Evolutionary conservation across 495 filamentous ascomycete genomes (phyloP).

Genomic region (Trichoderma reesei): DNA sequence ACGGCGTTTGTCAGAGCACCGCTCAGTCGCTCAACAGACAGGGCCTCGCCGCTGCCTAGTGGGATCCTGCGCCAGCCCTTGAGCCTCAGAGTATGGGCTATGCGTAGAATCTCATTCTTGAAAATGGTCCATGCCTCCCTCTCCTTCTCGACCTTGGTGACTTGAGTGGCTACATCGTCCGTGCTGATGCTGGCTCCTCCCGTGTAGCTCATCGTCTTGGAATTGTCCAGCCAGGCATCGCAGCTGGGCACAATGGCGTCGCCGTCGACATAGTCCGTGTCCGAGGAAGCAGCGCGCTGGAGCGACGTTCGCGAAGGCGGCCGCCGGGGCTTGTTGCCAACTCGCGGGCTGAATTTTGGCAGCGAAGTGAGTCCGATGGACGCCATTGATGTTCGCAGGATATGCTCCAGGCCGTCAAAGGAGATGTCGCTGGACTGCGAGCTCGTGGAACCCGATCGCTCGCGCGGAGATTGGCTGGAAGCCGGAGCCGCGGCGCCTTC

Average conservation of each 20-base stretch:
- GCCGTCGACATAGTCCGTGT: conserved; percentile 68
- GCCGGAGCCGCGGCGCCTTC: conserved; percentile 7
- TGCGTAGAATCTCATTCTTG: conserved; percentile 80
- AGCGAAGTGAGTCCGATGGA: conserved; percentile 31
- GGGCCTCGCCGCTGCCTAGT: conserved; percentile 50
- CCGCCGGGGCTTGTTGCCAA: conserved; percentile 26
- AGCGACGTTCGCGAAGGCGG: conserved; percentile 21
- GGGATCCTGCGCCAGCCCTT: conserved; percentile 84
- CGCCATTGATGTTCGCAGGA: conserved; percentile 51
- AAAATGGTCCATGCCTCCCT: conserved; percentile 66
- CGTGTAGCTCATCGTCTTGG: conserved; percentile 69
- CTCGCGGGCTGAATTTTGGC: conserved; percentile 24
- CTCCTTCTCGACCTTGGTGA: conserved; percentile 48
- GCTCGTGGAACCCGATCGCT: conserved; percentile 31
- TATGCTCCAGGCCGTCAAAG: conserved; percentile 59
- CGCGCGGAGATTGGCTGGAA: conserved; percentile 11
- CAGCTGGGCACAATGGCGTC: conserved; percentile 66
- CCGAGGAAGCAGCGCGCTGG: conserved; percentile 48
- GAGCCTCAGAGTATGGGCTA: conserved; percentile 79
- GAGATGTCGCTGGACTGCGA: conserved; percentile 53
- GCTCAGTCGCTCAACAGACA: conserved; percentile 77
- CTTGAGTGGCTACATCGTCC: conserved; percentile 30
- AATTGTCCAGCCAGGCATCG: conserved; percentile 76
- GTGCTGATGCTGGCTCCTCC: conserved; percentile 47
- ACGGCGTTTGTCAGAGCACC: conserved; percentile 94